Evolutionary conservation across 768 basidiomycete genomes (phyloP), one percentile per base, ranked within the genome.

Genomic region (Termitomyces heimii): DNA sequence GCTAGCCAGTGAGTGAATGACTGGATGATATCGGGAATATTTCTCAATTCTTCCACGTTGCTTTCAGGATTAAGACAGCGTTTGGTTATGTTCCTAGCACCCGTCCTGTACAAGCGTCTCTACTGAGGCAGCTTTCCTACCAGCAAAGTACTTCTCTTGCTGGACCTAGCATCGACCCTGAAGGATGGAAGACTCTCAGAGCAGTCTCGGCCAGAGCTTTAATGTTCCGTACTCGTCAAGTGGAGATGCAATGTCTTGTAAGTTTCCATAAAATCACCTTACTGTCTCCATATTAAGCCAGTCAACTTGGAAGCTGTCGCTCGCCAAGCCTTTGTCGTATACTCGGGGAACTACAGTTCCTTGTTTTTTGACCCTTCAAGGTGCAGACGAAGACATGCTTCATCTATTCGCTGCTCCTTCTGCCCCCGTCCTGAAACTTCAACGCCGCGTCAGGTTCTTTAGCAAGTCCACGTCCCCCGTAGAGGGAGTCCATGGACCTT

Each of bases 31-130:
- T n/a, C 12, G 13, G 35, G 10, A 37, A 7, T 2, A 52, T 20
- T 2, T 42, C 35, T 22, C 26, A 47, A 29, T 29, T 16, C 2
- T 9, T 16, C 4, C 13, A 13, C 13, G 4, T 46, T 32, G 29
- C 10, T n/a, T 28, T n/a, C 53, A 81, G 80, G 59, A 73, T 83
- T 42, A 79, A 74, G 54, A 82, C 81, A 5, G 75, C 77, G 6
- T 81, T 83, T 61, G 80, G 77, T 35, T 83, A 81, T 62, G 75
- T 82, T 16, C 77, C 80, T 12, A 75, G 69, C 52, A 71, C 70
- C 18, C 70, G 77, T 49, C 80, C 81, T 9, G 75, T 74, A 14
- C 66, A 74, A 24, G 73, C 77, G 13, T 81, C 81, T 12, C 31
- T 77, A 18, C 68, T 79, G 9, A 76, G 80, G 45, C 80, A 80